Conservation (phyloP, 1,284 basidiomycete genomes). For the Sporisorium exsertum region DNA sequence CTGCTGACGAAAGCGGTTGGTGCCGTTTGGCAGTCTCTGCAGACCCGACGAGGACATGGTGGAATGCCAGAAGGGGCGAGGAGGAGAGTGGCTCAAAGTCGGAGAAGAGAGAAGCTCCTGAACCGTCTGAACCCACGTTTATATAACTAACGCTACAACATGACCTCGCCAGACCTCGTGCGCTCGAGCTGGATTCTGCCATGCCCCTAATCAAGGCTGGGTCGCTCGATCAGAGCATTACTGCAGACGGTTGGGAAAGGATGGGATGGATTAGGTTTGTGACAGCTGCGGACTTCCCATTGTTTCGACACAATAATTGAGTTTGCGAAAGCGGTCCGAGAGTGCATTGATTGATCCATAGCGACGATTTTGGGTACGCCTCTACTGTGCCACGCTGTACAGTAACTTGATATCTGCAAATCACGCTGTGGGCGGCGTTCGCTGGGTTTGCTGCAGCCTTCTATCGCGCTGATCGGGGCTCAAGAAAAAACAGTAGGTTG, state of each 20-base stretch:
- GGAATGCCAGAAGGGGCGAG: neutral
- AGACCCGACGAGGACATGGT: constrained; percentile 13
- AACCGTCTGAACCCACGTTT: too few species aligned
- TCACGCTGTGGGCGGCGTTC: neutral
- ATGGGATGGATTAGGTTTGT: neutral
- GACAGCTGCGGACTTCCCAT: constrained; percentile 1
- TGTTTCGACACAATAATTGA: neutral
- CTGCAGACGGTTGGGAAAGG: neutral
- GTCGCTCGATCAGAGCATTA: neutral
- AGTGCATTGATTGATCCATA: constrained; percentile 1
- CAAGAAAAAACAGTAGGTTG: neutral
- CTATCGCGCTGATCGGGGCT: neutral
- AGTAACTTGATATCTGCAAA: too few species aligned
- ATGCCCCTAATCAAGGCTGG: neutral
- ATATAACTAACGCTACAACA: too few species aligned
- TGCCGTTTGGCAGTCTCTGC: constrained; percentile 10
- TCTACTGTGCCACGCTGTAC: neutral
- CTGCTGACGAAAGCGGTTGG: neutral
- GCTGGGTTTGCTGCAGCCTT: neutral
- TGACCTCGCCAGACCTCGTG: neutral
- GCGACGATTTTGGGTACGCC: neutral
- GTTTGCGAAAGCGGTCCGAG: constrained; percentile 1
- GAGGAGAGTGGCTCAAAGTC: neutral
- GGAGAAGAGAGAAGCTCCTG: neutral
- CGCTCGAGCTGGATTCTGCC: neutral